These are phyloP conservation scores for Aphanomyces cochlioides DNA, from an alignment of 352 stramenopile genomes.

Conservation along the genomic window DNA sequence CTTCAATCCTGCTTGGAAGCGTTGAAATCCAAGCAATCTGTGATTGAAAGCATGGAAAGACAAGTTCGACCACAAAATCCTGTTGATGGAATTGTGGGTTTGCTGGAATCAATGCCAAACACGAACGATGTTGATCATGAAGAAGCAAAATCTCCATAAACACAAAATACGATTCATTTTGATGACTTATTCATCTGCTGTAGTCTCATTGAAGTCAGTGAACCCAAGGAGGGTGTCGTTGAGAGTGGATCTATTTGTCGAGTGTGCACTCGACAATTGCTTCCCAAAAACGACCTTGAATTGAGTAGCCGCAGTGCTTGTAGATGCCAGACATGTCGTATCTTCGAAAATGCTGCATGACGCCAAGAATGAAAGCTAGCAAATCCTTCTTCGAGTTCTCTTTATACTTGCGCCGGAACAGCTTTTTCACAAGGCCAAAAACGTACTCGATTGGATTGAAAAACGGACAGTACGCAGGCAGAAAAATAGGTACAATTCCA, in stretches of 20 bases:
- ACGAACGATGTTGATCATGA: slow-evolving; percentile 31
- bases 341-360: slow-evolving; percentile 9
- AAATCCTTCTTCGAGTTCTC: slow-evolving; percentile 1
- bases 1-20: slow-evolving; percentile 8
- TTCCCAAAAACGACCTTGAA: too few relatives aligned
- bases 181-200: not conserved
- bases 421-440: slow-evolving; percentile 31
- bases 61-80: slow-evolving; percentile 15
- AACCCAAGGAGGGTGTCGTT: slow-evolving; percentile 12
- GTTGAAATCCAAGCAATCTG: not conserved
- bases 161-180: too few relatives aligned
- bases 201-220: not conserved
- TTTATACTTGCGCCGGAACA: not conserved
- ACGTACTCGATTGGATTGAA: slow-evolving; percentile 40
- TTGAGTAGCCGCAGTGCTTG: slow-evolving; percentile 31
- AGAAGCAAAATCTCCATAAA: not conserved
- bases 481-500: slow-evolving; percentile 33
- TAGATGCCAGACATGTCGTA: slow-evolving; percentile 23
- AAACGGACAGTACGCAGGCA: slow-evolving; percentile 37
- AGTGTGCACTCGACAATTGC: not conserved
- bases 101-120: slow-evolving; percentile 6
- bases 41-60: slow-evolving; percentile 18
- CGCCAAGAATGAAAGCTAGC: not conserved
- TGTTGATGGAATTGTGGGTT: slow-evolving; percentile 18
- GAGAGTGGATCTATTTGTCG: not conserved